Evolutionary conservation across 2,329 filamentous ascomycete species (phyloP), one percentile per base, ranked within the genome.

Genomic region (Coniochaeta sp.): DNA sequence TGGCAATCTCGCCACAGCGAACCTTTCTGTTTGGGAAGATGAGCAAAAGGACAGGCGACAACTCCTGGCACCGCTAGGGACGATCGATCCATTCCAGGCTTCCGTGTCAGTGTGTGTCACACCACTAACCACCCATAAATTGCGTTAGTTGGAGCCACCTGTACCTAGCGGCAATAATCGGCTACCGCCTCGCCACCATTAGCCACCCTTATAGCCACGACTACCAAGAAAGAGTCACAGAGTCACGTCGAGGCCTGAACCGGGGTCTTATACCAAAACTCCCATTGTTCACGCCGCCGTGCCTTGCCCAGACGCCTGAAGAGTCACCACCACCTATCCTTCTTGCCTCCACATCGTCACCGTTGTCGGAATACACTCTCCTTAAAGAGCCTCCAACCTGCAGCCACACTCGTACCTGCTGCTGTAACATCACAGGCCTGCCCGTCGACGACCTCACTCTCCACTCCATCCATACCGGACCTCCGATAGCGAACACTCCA

Each of bases 371-470:
- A 52, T 31, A 52, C 47, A 52, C 54, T 36, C 28, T 57, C 54
- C 38, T 34, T 43, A 40, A 58, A 40, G 34, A 44, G 34, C 22
- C n/a, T 38, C 38, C 36, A 22, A 40, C 56, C 19, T 44, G 16
- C 56, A 44, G 38, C 38, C 56, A 58, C 56, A 59, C 40, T 36
- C 34, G 31, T 57, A 58, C 57, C 57, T 58, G 57, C 40, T 16
- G 38, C 24, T n/a, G 3, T 22, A 36, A 6, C 33, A 38, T 16
- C 54, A 34, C 12, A 17, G 22, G 8, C 47, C 47, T 52, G 24
- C 47, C 31, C 47, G 47, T 52, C 47, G 47, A 52, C 47, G 47
- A 47, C 56, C 38, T 58, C 56, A 43, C 58, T 60, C 59, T 57
- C 22, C n/a, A 58, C 34, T 57, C 52, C 36, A 58, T 16, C 33